Base-by-base conservation (phyloP, 805 yeast genomes). In the Maudiozyma turicensis region DNA sequence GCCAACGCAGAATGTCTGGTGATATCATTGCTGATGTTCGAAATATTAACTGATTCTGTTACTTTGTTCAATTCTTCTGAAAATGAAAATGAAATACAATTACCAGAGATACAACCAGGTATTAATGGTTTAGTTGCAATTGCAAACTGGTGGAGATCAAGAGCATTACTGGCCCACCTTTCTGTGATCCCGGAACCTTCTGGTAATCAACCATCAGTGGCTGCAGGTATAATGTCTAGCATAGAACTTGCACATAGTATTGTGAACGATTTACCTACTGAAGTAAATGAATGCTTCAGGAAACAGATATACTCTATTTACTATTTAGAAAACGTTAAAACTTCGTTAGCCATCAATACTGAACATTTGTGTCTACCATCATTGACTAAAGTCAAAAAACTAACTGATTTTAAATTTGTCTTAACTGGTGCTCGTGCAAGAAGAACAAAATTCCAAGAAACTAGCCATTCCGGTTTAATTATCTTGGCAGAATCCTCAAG, bases 371-470 rank as follows among this genome's bases (percentile, higher is more conserved):
- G 84, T 1, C 65, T 74, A 26, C 79, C 81, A 7, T 72, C 78
- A 5, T 68, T 86, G 52, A 65, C 69, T 1, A 75, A 74, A 52
- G 86, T 82, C 2, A 75, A 78, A 42, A 73, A 75, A 11, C 60
- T 83, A 9, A 79, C 89, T 0, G 75, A 78, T 1, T 72, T 88
- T 44, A 69, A 76, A 45, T 76, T 82, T 54, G 76, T 82, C 0
- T 68, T 91, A 43, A 85, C 97, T 1, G 98, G 98, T 55, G 86
- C 93, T 49, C 81, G 81, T 56, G 96, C 96, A 8, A 84, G 81
- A 61, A 74, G 93, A 60, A 91, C 98, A 4, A 86, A 86, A 64
- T 86, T 72, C 63, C 98, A 91, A 67, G 74, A 74, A 44, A 74
- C 72, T 34, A 78, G 82, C n/a, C 77, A 83, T 29, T 77, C 96